Percentiles rank a stretch among this genome's conserved stretches.
phyloP scores from a whole-genome alignment of 148 eudicot genomes.

The Rhododendron simsii region DNA sequence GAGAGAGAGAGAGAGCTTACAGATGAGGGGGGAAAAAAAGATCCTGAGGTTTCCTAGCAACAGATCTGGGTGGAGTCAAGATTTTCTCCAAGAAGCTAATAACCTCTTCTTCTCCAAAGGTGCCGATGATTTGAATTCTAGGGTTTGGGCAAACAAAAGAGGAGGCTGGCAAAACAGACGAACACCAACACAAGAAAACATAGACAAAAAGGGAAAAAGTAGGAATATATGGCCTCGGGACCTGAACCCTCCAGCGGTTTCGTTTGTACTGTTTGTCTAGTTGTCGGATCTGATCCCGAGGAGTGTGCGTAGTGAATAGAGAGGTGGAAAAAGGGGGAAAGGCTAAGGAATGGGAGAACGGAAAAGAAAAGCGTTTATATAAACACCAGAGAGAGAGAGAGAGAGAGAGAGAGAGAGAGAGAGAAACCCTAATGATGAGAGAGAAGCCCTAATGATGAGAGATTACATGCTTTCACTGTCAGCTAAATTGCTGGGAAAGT shows the following conservation, averaged over 20 bases:
- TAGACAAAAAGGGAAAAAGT: background rate
- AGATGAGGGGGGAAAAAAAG: background rate
- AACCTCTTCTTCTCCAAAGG: background rate
- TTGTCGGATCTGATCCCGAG: slow-evolving; percentile 34
- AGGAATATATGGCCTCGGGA: slow-evolving; percentile 23
- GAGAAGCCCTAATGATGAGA: slow-evolving; percentile 36
- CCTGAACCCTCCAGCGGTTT: slow-evolving; percentile 16
- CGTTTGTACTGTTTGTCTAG: background rate
- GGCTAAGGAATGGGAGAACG: slow-evolving; percentile 19
- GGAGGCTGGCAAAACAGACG: slow-evolving; percentile 4
- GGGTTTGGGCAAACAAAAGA: background rate
- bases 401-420: background rate
- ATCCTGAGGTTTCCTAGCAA: background rate
- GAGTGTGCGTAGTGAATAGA: background rate
- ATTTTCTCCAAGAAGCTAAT: background rate
- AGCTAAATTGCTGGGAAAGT: slow-evolving; percentile 43
- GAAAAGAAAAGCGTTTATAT: slow-evolving; percentile 21
- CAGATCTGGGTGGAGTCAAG: slow-evolving; percentile 1
- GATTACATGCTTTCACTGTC: slow-evolving; percentile 25
- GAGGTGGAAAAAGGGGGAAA: background rate
- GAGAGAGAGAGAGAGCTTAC: slow-evolving; percentile 17
- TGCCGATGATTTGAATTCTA: background rate
- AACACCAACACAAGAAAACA: background rate
- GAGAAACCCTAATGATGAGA: slow-evolving; percentile 30
- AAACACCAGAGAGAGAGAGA: background rate